Evolutionary conservation across 2,329 filamentous ascomycete genomes (phyloP), one percentile per base, ranked within the genome.

Genomic region (Fusarium papillatum): DNA sequence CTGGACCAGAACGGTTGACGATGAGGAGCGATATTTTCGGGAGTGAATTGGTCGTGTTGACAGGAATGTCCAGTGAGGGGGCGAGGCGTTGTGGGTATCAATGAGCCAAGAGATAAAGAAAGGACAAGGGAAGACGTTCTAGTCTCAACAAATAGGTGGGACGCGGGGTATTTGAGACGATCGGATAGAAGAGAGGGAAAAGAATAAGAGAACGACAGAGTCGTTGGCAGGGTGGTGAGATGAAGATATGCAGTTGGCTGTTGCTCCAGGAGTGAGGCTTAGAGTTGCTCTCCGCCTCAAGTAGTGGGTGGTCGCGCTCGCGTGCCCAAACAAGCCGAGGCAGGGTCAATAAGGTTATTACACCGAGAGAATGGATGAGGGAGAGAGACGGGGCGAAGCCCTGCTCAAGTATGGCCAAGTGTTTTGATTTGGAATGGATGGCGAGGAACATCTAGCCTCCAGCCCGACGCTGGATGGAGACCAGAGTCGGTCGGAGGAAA

Each of bases 221-320:
- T 64, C 39, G 34, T 53, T 38, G 38, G 26, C 65, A 57, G 59
- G 46, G 60, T 26, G 26, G 66, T 75, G 46, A 73, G 70, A 65
- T 31, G 50, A 50, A 70, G 61, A 55, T 59, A 72, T 67, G 62
- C 53, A 65, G 46, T 60, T 50, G 39, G 62, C 53, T 55, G 46
- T 67, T 50, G 29, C 50, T 73, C 26, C 62, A 76, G 59, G 13
- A 29, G 24, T 41, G 55, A 74, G 73, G 73, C 73, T 75, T 71
- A 66, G 73, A 76, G 61, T 53, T 71, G 31, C 66, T 76, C 66
- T 75, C 70, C 73, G 73, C 73, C 68, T 68, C 64, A 68, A 71
- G 68, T 68, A 63, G 43, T 29, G 39, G 41, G 11, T 29, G 19
- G 36, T 22, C 26, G 26, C 46, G 60, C 48, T 64, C 60, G 60